Percentiles rank a stretch among this genome's conserved stretches.
phyloP scores from a whole-genome alignment of 208 protist genomes.

The Porcisia hertigi region DNA sequence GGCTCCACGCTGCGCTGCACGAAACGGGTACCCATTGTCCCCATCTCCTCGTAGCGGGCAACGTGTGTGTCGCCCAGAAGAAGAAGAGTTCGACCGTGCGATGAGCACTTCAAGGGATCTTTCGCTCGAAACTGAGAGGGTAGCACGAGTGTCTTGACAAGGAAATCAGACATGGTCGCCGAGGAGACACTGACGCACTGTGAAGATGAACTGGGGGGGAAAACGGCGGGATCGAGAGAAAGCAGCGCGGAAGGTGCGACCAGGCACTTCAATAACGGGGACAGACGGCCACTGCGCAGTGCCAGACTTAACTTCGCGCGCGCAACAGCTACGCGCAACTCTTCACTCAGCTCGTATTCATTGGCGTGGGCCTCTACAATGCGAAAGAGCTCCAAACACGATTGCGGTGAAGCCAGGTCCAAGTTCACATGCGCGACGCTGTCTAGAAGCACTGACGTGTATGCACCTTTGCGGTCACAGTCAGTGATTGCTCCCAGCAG shows the following conservation, averaged over 20 bases:
- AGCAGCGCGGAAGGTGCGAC: constrained; percentile 10
- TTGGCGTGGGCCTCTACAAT: constrained; percentile 39
- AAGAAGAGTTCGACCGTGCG: constrained; percentile 5
- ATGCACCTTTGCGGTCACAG: constrained; percentile 21
- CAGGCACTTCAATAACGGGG: constrained; percentile 40
- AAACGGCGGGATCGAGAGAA: background rate
- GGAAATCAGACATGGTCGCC: constrained; percentile 22
- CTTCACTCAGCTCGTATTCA: constrained; percentile 13
- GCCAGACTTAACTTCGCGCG: constrained; percentile 55
- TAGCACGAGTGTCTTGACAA: constrained; percentile 21
- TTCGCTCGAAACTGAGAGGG: constrained; percentile 16
- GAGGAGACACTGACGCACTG: constrained; percentile 12
- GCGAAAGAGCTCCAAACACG: constrained; percentile 67
- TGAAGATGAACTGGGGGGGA: constrained; percentile 1
- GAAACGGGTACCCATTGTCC: constrained; percentile 31
- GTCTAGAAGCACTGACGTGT: constrained; percentile 51
- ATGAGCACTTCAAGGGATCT: constrained; percentile 15
- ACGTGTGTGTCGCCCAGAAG: constrained; percentile 17
- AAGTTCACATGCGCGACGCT: constrained; percentile 43
- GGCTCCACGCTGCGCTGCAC: constrained; percentile 16
- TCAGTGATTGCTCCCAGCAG: constrained; percentile 37
- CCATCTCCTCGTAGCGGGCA: constrained; percentile 28
- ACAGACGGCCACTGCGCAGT: constrained; percentile 58
- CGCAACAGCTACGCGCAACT: constrained; percentile 31
- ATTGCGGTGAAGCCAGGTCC: constrained; percentile 39